Evolutionary conservation across 202 grass and related monocot genomes (phyloP).

Genomic region (Zizania palustris): DNA sequence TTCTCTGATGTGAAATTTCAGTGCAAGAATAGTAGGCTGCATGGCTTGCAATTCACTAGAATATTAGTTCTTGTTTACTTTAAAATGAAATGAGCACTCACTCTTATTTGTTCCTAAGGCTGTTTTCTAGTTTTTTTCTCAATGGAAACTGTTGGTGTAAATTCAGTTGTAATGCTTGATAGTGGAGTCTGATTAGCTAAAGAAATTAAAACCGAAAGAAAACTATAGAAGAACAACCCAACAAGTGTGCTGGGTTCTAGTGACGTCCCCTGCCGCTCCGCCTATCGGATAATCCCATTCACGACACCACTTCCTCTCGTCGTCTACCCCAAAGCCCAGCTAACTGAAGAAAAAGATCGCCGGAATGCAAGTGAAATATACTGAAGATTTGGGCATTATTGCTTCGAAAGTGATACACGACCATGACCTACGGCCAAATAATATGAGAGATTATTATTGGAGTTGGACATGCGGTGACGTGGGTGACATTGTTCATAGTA

Average conservation of each 20-base stretch:
- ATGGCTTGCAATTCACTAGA: neutral
- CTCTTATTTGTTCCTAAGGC: too few relatives aligned
- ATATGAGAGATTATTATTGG: neutral
- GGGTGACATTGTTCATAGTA: neutral
- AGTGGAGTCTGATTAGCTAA: neutral
- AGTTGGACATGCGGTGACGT: neutral
- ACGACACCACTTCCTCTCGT: neutral
- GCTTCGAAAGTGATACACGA: neutral
- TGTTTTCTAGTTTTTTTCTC: neutral
- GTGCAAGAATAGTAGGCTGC: neutral
- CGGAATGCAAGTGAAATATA: too few relatives aligned
- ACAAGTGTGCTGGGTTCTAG: neutral
- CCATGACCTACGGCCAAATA: neutral
- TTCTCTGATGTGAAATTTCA: neutral
- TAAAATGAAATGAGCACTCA: too few relatives aligned
- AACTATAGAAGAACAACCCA: neutral
- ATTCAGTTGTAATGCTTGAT: neutral
- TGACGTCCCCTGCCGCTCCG: neutral
- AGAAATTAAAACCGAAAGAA: neutral
- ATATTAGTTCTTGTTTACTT: too few relatives aligned
- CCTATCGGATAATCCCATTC: too few relatives aligned
- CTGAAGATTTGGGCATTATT: neutral
- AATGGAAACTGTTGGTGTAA: neutral
- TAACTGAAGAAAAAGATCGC: neutral
- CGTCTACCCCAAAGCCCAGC: neutral